Evolutionary conservation across 306 rosid species (phyloP).

Genomic region (Vigna mungo): DNA sequence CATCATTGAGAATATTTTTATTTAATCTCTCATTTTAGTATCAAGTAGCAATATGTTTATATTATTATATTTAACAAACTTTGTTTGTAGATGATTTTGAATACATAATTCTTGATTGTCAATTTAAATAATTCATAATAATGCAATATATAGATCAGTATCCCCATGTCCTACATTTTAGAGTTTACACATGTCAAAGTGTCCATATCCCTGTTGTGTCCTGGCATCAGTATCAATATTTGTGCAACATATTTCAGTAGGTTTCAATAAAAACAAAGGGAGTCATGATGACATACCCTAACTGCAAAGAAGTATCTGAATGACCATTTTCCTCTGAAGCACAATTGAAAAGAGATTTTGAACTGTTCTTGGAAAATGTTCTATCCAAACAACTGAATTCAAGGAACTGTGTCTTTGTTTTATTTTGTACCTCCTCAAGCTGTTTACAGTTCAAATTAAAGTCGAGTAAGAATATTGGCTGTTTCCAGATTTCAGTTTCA

Average conservation of each 20-base stretch:
- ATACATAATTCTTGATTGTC: too few relatives aligned
- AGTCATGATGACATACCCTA: conserved; percentile 57
- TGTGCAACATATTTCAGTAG: background rate
- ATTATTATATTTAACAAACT: too few relatives aligned
- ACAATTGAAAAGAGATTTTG: conserved; percentile 43
- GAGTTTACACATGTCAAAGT: too few relatives aligned
- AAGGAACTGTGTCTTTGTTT: conserved; percentile 42
- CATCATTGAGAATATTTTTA: too few relatives aligned
- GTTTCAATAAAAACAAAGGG: conserved; percentile 26
- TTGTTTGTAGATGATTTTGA: too few relatives aligned
- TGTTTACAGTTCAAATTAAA: conserved; percentile 27
- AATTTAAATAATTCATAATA: too few relatives aligned
- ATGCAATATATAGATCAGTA: too few relatives aligned
- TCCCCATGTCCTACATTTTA: too few relatives aligned
- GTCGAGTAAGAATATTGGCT: background rate
- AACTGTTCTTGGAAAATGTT: conserved; percentile 36
- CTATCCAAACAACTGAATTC: conserved; percentile 50
- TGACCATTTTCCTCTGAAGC: conserved; percentile 54
- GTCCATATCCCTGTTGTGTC: too few relatives aligned
- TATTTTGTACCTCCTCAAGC: conserved; percentile 54
- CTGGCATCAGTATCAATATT: too few relatives aligned
- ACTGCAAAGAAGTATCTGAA: conserved; percentile 69
- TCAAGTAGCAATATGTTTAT: too few relatives aligned
- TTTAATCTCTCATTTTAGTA: too few relatives aligned
- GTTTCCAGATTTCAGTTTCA: background rate